phyloP scores from a whole-genome alignment of 495 filamentous ascomycete species.

The Neurospora sp. region DNA sequence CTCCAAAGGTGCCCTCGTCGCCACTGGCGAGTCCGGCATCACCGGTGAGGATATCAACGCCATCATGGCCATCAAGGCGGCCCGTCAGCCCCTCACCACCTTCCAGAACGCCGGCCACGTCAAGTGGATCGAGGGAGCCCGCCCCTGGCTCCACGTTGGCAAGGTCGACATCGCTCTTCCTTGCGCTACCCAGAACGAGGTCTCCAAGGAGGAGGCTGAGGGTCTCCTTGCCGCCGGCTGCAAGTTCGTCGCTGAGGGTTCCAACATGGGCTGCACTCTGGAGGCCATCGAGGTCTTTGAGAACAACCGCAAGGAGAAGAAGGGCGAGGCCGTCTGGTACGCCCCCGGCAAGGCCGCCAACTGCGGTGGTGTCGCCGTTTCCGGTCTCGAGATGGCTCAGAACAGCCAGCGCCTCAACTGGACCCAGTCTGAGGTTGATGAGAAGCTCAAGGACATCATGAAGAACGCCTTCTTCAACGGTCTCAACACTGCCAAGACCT shows the following conservation, averaged over 20 bases:
- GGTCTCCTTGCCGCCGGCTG: constrained; percentile 64
- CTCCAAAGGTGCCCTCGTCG: constrained; percentile 74
- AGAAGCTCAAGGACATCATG: constrained; percentile 90
- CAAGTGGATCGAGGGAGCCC: constrained; percentile 79
- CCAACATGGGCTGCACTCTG: constrained; percentile 98
- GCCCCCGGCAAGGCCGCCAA: constrained; percentile 95
- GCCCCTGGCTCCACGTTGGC: constrained; percentile 84
- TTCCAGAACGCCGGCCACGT: constrained; percentile 49
- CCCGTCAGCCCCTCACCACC: constrained; percentile 68
- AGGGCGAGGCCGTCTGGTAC: constrained; percentile 76
- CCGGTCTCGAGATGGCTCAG: constrained; percentile 98
- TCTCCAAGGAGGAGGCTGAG: constrained; percentile 79
- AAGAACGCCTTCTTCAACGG: constrained; percentile 87
- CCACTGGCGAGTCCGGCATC: constrained; percentile 55
- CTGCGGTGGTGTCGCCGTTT: constrained; percentile 94
- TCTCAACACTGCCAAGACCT: constrained; percentile 80
- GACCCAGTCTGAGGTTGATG: constrained; percentile 84
- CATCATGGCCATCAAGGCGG: constrained; percentile 78
- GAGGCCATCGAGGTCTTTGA: constrained; percentile 93
- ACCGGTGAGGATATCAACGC: constrained; percentile 62
- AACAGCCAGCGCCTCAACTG: constrained; percentile 79
- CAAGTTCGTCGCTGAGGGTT: constrained; percentile 89
- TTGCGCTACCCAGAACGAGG: constrained; percentile 95
- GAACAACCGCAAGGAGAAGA: constrained; percentile 61
- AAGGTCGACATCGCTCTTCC: constrained; percentile 88